Conservation (phyloP, 495 filamentous ascomycete genomes). For the Rhypophila decipiens region DNA sequence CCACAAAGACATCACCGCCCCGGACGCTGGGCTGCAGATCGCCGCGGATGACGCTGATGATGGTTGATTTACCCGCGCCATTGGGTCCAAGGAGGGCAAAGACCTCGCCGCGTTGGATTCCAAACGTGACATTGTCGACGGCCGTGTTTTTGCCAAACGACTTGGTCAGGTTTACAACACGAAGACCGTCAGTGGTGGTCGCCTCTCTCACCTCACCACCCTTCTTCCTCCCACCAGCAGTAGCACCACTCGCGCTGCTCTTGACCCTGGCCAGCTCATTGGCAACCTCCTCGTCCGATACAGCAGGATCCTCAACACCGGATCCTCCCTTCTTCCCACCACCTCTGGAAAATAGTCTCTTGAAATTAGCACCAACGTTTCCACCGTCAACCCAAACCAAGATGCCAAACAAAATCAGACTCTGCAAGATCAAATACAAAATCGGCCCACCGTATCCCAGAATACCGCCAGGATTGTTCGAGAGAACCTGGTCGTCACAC, state of each 20-base stretch:
- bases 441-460: constrained; percentile 73
- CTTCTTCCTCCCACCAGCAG: constrained; percentile 29
- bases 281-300: constrained; percentile 40
- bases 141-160: constrained; percentile 63
- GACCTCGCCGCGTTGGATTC: constrained; percentile 67
- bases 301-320: constrained; percentile 5
- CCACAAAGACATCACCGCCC: constrained; percentile 66
- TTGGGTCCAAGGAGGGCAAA: constrained; percentile 86
- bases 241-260: constrained; percentile 27
- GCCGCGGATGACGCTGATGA: constrained; percentile 78
- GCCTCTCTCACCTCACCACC: background rate
- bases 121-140: constrained; percentile 77
- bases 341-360: constrained; percentile 25
- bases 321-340: background rate
- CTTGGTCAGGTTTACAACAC: constrained; percentile 71
- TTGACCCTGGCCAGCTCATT: constrained; percentile 40
- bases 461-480: constrained; percentile 63
- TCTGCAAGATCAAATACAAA: constrained; percentile 65
- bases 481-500: constrained; percentile 56
- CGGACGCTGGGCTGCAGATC: constrained; percentile 60
- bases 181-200: constrained; percentile 57
- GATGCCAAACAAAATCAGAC: constrained; percentile 55
- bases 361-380: constrained; percentile 43
- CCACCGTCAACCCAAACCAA: constrained; percentile 70
- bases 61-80: constrained; percentile 82